These are phyloP conservation scores for Hymenoscyphus infarciens DNA, from an alignment of 2,329 filamentous ascomycete genomes.

Conservation along the genomic window DNA sequence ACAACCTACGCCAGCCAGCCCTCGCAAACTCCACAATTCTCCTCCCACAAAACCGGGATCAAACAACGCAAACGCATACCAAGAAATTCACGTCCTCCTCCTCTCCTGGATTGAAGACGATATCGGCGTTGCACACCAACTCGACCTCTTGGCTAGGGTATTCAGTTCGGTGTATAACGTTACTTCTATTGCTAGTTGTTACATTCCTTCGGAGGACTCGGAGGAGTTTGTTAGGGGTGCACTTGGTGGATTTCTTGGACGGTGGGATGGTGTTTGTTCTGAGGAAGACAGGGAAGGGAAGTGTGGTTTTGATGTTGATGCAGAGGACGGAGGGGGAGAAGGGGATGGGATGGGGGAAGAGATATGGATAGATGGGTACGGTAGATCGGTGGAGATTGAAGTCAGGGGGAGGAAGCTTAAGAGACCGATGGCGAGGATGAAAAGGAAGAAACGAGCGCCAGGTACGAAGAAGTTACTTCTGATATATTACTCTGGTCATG, in stretches of 20 bases:
- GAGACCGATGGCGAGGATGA: background rate
- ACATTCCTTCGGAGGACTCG: slow-evolving; percentile 1
- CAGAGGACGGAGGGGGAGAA: background rate
- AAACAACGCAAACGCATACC: background rate
- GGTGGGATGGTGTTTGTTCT: background rate
- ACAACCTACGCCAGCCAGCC: background rate
- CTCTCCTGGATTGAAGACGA: slow-evolving; percentile 11
- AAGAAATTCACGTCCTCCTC: slow-evolving; percentile 9
- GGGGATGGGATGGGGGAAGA: background rate
- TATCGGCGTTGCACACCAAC: slow-evolving; percentile 7
- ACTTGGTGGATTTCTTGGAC: background rate
- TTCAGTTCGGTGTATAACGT: slow-evolving; percentile 10
- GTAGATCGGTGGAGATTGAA: too few species aligned
- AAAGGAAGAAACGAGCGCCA: background rate
- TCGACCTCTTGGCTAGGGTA: background rate
- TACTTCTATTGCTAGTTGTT: slow-evolving; percentile 1
- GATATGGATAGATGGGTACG: too few species aligned
- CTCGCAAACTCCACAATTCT: background rate
- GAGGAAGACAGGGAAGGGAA: background rate
- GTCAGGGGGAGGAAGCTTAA: background rate
- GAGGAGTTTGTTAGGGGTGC: background rate
- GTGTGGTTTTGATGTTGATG: background rate
- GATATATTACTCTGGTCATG: slow-evolving; percentile 13
- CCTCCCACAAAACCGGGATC: background rate
- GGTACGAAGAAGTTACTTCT: slow-evolving; percentile 5